phyloP scores from a whole-genome alignment of 257 asterid genomes.

The Lycium ferocissimum region DNA sequence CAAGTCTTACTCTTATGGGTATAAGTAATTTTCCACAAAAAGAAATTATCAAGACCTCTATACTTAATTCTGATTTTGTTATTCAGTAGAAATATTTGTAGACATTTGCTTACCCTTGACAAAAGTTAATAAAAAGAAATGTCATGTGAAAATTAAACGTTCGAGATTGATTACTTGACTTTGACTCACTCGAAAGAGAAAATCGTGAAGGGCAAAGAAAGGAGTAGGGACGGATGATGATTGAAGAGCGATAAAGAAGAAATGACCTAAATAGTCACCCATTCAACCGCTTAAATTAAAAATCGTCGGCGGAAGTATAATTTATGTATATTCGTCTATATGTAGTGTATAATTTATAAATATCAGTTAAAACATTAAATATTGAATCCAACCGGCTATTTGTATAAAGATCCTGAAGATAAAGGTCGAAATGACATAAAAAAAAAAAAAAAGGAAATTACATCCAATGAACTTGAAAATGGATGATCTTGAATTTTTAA shows the following conservation, averaged over 20 bases:
- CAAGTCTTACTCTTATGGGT: not conserved
- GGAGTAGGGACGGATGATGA: not conserved
- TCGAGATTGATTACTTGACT: not conserved
- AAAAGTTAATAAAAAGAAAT: not conserved
- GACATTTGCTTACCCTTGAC: not conserved
- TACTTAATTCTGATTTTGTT: not conserved
- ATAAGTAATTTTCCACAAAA: not conserved
- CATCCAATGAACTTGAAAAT: no score
- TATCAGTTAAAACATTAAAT: no score
- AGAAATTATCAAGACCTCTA: not conserved
- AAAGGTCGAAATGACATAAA: no score
- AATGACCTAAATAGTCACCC: not conserved
- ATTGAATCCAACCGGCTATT: no score
- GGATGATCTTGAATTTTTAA: no score
- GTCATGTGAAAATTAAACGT: not conserved
- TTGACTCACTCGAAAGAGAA: not conserved
- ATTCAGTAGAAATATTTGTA: not conserved
- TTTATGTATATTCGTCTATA: no score
- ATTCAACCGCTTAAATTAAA: not conserved
- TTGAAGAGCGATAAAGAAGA: not conserved
- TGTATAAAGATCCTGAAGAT: no score
- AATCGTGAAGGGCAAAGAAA: not conserved
- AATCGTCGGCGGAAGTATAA: no score
- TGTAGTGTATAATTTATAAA: no score
- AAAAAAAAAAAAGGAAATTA: no score